phyloP scores from a whole-genome alignment of 2,329 filamentous ascomycete species.

The Pestalotiopsis sp. region DNA sequence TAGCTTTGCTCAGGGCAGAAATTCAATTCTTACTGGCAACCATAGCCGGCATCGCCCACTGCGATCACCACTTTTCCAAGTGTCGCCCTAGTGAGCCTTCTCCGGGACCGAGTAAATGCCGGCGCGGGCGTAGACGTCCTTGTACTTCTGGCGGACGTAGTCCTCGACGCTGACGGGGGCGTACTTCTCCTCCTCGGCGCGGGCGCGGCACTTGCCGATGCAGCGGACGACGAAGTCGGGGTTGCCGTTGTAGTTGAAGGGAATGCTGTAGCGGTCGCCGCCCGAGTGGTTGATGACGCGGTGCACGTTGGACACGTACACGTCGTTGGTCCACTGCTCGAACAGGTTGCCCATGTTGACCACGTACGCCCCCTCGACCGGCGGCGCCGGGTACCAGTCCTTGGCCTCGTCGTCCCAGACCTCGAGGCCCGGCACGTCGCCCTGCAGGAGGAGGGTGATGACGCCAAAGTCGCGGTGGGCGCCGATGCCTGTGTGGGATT shows the following conservation, averaged over 20 bases:
- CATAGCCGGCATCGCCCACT: too few relatives aligned
- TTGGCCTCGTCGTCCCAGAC: conserved; percentile 17
- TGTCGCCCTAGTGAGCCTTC: too few relatives aligned
- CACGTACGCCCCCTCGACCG: conserved; percentile 28
- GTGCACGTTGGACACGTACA: background rate
- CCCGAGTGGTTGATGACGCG: background rate
- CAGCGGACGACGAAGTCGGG: conserved; percentile 18
- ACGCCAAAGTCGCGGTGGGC: conserved; percentile 27
- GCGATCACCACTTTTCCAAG: too few relatives aligned
- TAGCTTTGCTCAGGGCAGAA: too few relatives aligned
- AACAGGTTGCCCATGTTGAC: conserved; percentile 41
- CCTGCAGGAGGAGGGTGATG: conserved; percentile 25
- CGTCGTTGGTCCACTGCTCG: conserved; percentile 28
- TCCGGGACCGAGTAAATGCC: too few relatives aligned
- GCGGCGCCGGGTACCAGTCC: conserved; percentile 21
- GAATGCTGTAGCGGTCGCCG: background rate
- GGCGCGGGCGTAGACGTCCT: conserved; percentile 9
- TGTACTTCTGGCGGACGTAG: conserved; percentile 12
- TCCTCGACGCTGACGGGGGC: conserved; percentile 15
- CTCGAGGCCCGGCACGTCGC: conserved; percentile 23
- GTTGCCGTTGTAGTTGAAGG: conserved; percentile 17
- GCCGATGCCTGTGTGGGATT: conserved; percentile 14
- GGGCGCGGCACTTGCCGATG: conserved; percentile 13
- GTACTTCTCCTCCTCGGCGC: conserved; percentile 14
- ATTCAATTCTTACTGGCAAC: too few relatives aligned